phyloP scores from a whole-genome alignment of 2,329 filamentous ascomycete species.

The Diaporthe capsici region DNA sequence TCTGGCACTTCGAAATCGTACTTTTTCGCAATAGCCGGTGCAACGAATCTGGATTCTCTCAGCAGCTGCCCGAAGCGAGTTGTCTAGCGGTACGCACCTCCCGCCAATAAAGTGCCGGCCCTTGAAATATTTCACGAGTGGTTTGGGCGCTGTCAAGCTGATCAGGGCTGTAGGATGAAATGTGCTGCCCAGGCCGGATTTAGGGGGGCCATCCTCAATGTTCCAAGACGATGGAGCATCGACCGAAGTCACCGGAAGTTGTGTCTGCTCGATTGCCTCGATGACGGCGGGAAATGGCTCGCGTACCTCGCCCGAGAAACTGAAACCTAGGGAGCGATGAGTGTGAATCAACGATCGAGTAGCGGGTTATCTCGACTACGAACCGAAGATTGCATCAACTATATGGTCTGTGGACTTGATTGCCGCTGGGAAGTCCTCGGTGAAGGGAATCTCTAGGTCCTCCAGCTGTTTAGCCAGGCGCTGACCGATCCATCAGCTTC shows the following conservation, averaged over 20 bases:
- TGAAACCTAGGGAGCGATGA: conserved; percentile 75
- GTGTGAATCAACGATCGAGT: conserved; percentile 14
- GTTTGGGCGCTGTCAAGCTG: conserved; percentile 94
- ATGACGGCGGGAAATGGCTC: conserved; percentile 92
- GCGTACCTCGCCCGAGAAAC: conserved; percentile 91
- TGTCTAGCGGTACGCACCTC: conserved; percentile 63
- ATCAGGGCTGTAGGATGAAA: conserved; percentile 88
- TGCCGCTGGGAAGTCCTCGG: conserved; percentile 80
- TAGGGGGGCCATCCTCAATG: conserved; percentile 87
- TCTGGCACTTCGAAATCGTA: conserved; percentile 87
- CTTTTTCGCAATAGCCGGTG: conserved; percentile 82
- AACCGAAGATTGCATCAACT: conserved; percentile 93
- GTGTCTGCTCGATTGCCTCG: conserved; percentile 78
- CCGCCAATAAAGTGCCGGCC: conserved; percentile 95
- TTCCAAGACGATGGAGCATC: conserved; percentile 97
- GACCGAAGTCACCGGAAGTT: conserved; percentile 85
- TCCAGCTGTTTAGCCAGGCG: conserved; percentile 88
- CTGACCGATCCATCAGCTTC: conserved; percentile 60
- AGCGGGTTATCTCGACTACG: conserved; percentile 45
- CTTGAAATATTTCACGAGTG: conserved; percentile 84
- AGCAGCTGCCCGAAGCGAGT: conserved; percentile 11
- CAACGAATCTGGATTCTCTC: conserved; percentile 77
- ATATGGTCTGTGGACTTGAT: conserved; percentile 81
- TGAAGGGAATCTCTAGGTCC: conserved; percentile 86
- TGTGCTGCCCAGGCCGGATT: conserved; percentile 79